These are phyloP conservation scores for Casuarina glauca DNA, from an alignment of 306 rosid genomes.

Conservation along the genomic window DNA sequence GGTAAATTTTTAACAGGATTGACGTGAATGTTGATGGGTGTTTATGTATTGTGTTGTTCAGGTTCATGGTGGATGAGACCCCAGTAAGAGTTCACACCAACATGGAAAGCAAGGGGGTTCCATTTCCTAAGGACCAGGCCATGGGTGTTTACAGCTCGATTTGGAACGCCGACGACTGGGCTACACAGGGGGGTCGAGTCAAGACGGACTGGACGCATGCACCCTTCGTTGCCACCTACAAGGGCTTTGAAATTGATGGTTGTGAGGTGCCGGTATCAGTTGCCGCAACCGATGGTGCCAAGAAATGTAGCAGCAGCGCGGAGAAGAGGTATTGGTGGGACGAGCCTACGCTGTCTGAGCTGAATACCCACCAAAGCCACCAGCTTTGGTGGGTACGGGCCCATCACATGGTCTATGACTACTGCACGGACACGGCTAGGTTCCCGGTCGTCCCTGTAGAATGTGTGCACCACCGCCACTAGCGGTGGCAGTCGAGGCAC, in stretches of 20 bases:
- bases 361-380: conserved; percentile 82
- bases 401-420: conserved; percentile 87
- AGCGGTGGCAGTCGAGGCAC: background rate
- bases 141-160: conserved; percentile 96
- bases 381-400: conserved; percentile 91
- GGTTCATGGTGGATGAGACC: conserved; percentile 79
- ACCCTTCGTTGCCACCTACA: conserved; percentile 75
- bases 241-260: conserved; percentile 62
- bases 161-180: conserved; percentile 99
- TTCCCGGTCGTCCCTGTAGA: conserved; percentile 65
- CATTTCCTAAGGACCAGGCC: conserved; percentile 80
- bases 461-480: conserved; percentile 76
- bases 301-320: conserved; percentile 54
- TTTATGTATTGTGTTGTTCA: conserved; percentile 17
- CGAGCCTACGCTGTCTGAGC: conserved; percentile 55
- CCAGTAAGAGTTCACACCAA: conserved; percentile 81
- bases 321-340: conserved; percentile 91
- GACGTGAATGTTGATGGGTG: too few species aligned
- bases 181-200: conserved; percentile 95
- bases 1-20: too few species aligned
- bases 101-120: conserved; percentile 76
- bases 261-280: conserved; percentile 52
- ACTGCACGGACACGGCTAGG: conserved; percentile 72
- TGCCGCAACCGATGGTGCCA: conserved; percentile 35
- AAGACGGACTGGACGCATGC: conserved; percentile 97